Base-by-base conservation (phyloP, 441 rosid genomes). In the Sinapis alba region DNA sequence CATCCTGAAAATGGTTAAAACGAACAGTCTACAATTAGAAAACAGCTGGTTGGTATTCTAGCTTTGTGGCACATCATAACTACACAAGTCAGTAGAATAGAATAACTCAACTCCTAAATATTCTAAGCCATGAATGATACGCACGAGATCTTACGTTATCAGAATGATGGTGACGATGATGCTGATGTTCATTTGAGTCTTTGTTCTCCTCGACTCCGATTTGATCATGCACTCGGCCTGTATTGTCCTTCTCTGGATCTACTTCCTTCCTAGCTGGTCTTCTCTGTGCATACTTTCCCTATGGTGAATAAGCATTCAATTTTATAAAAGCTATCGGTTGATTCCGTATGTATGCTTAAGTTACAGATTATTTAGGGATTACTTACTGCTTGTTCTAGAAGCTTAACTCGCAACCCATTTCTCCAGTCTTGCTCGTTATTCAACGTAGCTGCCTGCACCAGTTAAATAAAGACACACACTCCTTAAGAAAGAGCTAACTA, bases 401-500 rank as follows among this genome's bases (percentile, higher is more conserved):
- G 91, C 84, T 88, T 95, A 58, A 93, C 99, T 45, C 84, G 87
- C 86, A 95, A 68, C 60, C 99, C 99, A 82, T 90, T 91, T 87
- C 99, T 88, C 98, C 99, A 95, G 75, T 95, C 94, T 30, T 81
- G 89, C 74, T 85, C 93, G 77, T 93, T 79, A 74, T 91, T 93
- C 66, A 93, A 78, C 21, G 92, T 85, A 76, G 86, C 84, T 57
- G 78, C 96, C 99, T 95, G 84, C 73, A 78, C 73, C 85, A 78
- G 58, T 64, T 20, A 78, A 20, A 57, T 30, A 62, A 34, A 24
- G 56, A 51, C 50, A 19, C 19, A 0, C 15, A 18, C 43, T 16
- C 77, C n/a, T 60, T 23, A 6, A 27, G 20, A 7, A 7, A 41
- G 28, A 36, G 13, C 38, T 20, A 4, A 5, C 5, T 41, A 41